Evolutionary conservation across 805 yeast species (phyloP), one percentile per base, ranked within the genome.

Genomic region (Myxozyma nipponensis): DNA sequence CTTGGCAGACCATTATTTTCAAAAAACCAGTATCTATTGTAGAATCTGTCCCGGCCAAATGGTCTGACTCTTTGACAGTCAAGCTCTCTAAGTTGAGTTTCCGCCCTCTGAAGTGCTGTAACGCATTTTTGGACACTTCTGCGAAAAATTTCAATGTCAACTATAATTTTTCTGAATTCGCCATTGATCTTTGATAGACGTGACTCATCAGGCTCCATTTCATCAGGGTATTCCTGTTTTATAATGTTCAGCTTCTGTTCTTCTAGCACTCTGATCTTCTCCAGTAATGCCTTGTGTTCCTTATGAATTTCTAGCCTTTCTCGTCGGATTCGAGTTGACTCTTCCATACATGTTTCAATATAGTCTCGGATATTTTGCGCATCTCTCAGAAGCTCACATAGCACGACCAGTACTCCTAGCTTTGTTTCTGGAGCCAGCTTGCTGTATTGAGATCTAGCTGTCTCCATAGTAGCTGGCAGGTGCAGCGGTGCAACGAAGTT

Each of bases 11-110:
- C 98, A 62, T 84, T 84, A 56, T 76, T 75, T 62, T 91, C 98
- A 63, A 89, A 81, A 96, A 96, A 93, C 95, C 95, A 93, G 66
- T 91, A 93, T 57, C 90, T 74, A 69, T 93, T 93, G 66, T 74
- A 89, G 51, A 79, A 77, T 44, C 95, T 72, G 66, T 93, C 98
- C 51, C 81, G 76, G 1, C 98, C 98, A 24, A 93, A 70, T 26
- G 79, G 73, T 47, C 78, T 77, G 42, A 89, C 75, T 50, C 98
- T 70, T 64, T 88, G 96, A 52, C 83, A 75, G 62, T 90, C 96
- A 17, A 65, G 56, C 9, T 54, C 56, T 3, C 65, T 55, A 22
- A 93, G 70, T 50, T 78, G 73, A 52, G 72, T 75, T 60, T 86
- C 95, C 17, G 81, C 68, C 34, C 73, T 72, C 37, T 71, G 70